Conservation (phyloP, 805 yeast species). For the Priceomyces melissophilus region DNA sequence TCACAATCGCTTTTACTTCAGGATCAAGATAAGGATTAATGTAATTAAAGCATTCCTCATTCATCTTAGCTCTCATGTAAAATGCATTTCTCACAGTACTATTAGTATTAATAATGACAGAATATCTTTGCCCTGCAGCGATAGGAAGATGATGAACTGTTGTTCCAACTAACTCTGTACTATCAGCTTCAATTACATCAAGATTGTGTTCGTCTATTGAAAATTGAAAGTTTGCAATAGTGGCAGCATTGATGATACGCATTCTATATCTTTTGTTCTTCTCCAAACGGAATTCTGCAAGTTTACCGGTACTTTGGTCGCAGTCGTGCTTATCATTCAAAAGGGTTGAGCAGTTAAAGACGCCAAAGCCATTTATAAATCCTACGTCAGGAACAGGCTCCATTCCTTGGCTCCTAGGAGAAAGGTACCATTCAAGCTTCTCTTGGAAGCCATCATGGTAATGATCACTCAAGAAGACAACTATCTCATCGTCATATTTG, state of each 20-base stretch:
- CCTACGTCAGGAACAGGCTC: conserved; percentile 32
- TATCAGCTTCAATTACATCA: conserved; percentile 5
- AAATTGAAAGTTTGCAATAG: conserved; percentile 3
- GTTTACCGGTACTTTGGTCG: conserved; percentile 1
- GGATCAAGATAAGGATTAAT: conserved; percentile 29
- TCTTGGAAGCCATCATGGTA: conserved; percentile 17
- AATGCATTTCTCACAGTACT: conserved; percentile 7
- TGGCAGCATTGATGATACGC: conserved; percentile 4
- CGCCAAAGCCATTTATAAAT: conserved; percentile 34
- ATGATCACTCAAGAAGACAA: conserved; percentile 17
- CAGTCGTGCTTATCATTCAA: conserved; percentile 7
- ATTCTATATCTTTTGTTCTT: conserved; percentile 4
- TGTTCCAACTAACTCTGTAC: conserved; percentile 1
- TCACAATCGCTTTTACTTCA: conserved; percentile 28
- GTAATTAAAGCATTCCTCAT: conserved; percentile 32
- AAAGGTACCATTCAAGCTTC: conserved; percentile 30
- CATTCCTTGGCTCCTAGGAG: conserved; percentile 36
- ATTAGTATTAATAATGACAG: conserved; percentile 11
- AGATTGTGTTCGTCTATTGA: conserved; percentile 5
- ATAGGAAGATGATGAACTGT: conserved; percentile 12
- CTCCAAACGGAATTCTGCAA: conserved; percentile 7
- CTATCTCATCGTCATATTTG: conserved; percentile 3
- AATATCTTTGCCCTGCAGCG: conserved; percentile 17
- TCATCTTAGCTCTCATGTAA: conserved; percentile 30
- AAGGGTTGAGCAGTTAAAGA: conserved; percentile 19